Conservation (phyloP, 1,139 yeast genomes). For the Geotrichum bryndzae region DNA sequence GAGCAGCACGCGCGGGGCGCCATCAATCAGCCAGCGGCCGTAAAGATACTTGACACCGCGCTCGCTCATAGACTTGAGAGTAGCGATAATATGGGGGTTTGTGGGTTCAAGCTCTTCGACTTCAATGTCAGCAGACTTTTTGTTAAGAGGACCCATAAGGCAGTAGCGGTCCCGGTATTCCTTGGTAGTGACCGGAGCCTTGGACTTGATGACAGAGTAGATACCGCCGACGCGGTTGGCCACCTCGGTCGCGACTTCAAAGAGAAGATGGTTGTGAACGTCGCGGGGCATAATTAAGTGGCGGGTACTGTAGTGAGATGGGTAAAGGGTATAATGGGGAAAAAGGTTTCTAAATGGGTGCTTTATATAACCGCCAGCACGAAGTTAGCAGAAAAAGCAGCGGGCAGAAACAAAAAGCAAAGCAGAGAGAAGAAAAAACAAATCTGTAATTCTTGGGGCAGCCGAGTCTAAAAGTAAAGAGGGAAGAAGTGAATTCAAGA, state of each 20-base stretch:
- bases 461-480: not conserved
- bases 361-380: not conserved
- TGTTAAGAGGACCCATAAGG: conserved; percentile 79
- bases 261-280: conserved; percentile 70
- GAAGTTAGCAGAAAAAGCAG: not conserved
- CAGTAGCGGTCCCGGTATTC: conserved; percentile 88
- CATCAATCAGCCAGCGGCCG: conserved; percentile 96
- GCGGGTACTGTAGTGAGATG: not conserved
- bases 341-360: not conserved
- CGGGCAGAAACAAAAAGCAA: not conserved
- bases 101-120: conserved; percentile 76
- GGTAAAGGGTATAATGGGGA: conserved; percentile 8
- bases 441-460: not conserved
- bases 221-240: conserved; percentile 98
- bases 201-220: conserved; percentile 91
- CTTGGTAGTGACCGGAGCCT: conserved; percentile 93
- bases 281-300: conserved; percentile 29
- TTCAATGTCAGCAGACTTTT: conserved; percentile 79
- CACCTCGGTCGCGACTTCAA: conserved; percentile 95
- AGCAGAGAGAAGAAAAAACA: not conserved
- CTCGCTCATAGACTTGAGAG: conserved; percentile 57
- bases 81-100: conserved; percentile 50
- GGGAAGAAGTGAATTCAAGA: not conserved
- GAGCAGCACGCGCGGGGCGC: conserved; percentile 87
- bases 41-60: conserved; percentile 81